phyloP scores from a whole-genome alignment of 1,139 yeast species.

The Magnusiomyces suaveolens region DNA sequence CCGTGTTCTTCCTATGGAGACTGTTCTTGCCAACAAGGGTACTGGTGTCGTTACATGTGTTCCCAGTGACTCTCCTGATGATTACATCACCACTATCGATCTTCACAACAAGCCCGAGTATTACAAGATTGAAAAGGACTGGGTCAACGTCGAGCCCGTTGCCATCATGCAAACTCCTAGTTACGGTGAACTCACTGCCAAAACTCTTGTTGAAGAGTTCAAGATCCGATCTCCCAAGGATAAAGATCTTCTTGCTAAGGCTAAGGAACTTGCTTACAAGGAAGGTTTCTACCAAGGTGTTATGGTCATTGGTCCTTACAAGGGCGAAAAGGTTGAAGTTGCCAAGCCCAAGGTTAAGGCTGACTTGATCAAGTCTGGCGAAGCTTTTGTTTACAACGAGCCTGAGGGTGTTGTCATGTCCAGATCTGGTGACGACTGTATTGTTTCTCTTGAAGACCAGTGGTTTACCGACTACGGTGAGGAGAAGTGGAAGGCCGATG shows the following conservation, averaged over 20 bases:
- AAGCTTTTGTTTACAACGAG: constrained; percentile 85
- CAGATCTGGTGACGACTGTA: constrained; percentile 94
- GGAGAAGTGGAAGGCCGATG: constrained; percentile 77
- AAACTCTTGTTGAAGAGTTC: constrained; percentile 69
- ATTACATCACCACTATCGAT: constrained; percentile 76
- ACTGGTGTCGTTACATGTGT: constrained; percentile 99
- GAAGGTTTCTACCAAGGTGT: constrained; percentile 93
- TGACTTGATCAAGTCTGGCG: constrained; percentile 66
- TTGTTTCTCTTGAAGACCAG: constrained; percentile 95
- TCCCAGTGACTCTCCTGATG: constrained; percentile 98
- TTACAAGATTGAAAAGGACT: constrained; percentile 72
- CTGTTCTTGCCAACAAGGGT: constrained; percentile 89
- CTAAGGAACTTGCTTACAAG: constrained; percentile 91
- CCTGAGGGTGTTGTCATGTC: constrained; percentile 87
- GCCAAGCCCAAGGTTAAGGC: constrained; percentile 84
- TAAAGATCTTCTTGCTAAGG: constrained; percentile 71
- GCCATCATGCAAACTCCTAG: constrained; percentile 71
- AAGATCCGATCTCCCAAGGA: constrained; percentile 96
- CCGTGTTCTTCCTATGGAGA: constrained; percentile 93
- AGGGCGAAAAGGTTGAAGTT: constrained; percentile 80
- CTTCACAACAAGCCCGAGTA: constrained; percentile 84
- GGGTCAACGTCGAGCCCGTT: constrained; percentile 67
- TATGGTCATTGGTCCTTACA: constrained; percentile 69
- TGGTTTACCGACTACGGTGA: constrained; percentile 99
- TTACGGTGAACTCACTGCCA: constrained; percentile 87